These are phyloP conservation scores for Fomitopsis pulvina DNA, from an alignment of 768 basidiomycete genomes.

Conservation along the genomic window DNA sequence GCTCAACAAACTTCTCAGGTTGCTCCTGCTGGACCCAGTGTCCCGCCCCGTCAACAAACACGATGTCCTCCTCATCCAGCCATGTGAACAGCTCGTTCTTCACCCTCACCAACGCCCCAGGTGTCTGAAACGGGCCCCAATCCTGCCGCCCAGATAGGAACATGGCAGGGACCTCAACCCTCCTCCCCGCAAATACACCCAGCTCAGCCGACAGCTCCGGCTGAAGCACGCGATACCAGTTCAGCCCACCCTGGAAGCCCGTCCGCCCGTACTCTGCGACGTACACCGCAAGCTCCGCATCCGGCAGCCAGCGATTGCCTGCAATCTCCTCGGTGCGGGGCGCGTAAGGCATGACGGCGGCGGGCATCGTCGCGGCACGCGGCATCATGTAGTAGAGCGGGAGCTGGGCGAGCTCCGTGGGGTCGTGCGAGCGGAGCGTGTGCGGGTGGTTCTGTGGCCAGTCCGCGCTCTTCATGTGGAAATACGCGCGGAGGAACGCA, in stretches of 20 bases:
- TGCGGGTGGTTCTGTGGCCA: conserved; percentile 37
- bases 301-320: conserved; percentile 38
- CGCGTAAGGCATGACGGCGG: conserved; percentile 31
- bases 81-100: conserved; percentile 16
- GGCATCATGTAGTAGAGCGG: conserved; percentile 63
- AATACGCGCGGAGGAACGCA: conserved; percentile 46
- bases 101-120: conserved; percentile 44
- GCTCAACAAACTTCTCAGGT: conserved; percentile 34
- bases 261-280: conserved; percentile 41
- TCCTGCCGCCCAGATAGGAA: conserved; percentile 50
- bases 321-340: conserved; percentile 26
- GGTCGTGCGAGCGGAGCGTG: conserved; percentile 24
- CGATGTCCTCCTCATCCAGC: conserved; percentile 25
- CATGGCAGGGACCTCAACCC: conserved; percentile 46
- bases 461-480: conserved; percentile 53
- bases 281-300: conserved; percentile 43
- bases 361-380: conserved; percentile 44
- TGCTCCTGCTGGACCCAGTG: conserved; percentile 63
- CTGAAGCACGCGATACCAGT: conserved; percentile 42
- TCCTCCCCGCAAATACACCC: conserved; percentile 37
- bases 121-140: conserved; percentile 55
- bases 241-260: conserved; percentile 61
- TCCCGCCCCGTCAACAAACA: conserved; percentile 50
- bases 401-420: conserved; percentile 19
- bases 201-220: conserved; percentile 33